Evolutionary conservation across 2,329 filamentous ascomycete genomes (phyloP), one percentile per base, ranked within the genome.

Genomic region (Fusarium succisae): DNA sequence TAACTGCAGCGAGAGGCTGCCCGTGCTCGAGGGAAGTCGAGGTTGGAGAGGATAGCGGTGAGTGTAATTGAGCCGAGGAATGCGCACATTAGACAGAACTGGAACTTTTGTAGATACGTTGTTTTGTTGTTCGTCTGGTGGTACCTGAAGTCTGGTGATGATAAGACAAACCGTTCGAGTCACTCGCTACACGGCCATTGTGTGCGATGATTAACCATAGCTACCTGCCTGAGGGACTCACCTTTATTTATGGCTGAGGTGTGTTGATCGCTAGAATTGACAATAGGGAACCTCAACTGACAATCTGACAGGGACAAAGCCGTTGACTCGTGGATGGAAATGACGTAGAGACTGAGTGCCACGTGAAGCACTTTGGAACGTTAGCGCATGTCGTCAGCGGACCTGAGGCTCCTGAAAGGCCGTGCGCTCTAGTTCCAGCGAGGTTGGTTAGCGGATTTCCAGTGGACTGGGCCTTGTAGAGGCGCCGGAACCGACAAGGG

Each of bases 321-420:
- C 51, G 53, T 66, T 55, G 56, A 51, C 65, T 69, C 43, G 45
- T 43, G 55, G 62, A 44, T 51, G 24, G 48, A 22, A 44, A 70
- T 73, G 70, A 74, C 70, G 70, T 73, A 73, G 61, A 47, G 24
- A 32, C 14, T n/a, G 20, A 43, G 61, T 32, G 57, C 67, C 70
- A 73, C 70, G 70, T 73, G 70, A 73, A 73, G 61, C 30, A 45
- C 54, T 45, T 45, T 53, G 39, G 43, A 28, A 38, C 45, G 51
- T 54, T 73, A 74, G 66, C 70, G 61, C 47, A 74, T 73, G 70
- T 67, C 70, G 66, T 74, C 70, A 74, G 70, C 70, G 70, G 70
- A 72, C 62, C 57, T 68, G 61, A 63, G 66, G 66, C 68, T 70
- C 44, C 66, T 69, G 38, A 58, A 24, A 35, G 30, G 13, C 62